Evolutionary conservation across 345 rosid genomes (phyloP), one percentile per base, ranked within the genome.

Genomic region (Gynandropsis gynandra): DNA sequence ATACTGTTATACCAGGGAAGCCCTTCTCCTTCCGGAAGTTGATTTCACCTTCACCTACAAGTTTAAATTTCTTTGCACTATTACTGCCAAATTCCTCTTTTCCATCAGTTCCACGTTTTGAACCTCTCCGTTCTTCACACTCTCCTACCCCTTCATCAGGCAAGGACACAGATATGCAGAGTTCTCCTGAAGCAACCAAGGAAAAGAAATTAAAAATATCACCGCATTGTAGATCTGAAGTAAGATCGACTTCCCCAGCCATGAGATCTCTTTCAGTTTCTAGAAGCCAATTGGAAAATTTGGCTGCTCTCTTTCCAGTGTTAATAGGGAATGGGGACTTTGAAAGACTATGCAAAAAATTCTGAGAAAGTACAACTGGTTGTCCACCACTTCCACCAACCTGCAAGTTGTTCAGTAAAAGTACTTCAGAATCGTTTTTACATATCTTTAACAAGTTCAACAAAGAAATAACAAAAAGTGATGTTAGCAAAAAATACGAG

Each of bases 91-190:
- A 64, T 48, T 73, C 68, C 55, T 79, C 95, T 58, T 51, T 72
- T 57, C 71, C 83, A 33, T 81, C 87, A 65, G 73, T 64, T 64
- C 71, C 79, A 32, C 93, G 84, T 65, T 92, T 92, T 46, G 68
- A 62, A 58, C 78, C 74, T 85, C 98, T 80, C 15, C 61, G 56
- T 48, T 80, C 98, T 50, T 82, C 98, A 43, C 84, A 84, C 68
- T 87, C 96, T 64, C 98, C 98, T 62, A 92, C 80, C 60, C 96
- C 96, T 59, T 82, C 95, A 47, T 73, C 82, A 0, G 98, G 98
- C 65, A 92, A 59, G 52, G 65, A 70, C 11, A 80, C 86, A 60
- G 68, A 79, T 49, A 92, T 46, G 19, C 77, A 74, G 52, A 87
- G 67, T 45, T 87, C 95, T 34, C 96, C 96, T 31, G 82, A 74